Evolutionary conservation across 2,329 filamentous ascomycete species (phyloP).

Genomic region (Neopestalotiopsis sp.): DNA sequence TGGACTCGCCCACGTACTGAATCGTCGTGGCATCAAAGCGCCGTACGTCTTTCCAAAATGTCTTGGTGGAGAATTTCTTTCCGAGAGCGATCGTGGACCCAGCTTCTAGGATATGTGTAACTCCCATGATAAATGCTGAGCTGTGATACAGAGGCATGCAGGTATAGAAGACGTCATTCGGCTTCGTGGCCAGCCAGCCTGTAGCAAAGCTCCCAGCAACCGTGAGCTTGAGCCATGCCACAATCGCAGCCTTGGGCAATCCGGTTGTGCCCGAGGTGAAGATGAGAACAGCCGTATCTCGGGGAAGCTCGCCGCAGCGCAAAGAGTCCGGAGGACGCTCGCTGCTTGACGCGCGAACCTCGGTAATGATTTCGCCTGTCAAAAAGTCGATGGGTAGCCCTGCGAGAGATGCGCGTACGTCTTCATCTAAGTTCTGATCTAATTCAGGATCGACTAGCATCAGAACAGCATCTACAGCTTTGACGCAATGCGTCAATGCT

Average conservation of each 20-base stretch:
- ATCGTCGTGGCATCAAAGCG: constrained; percentile 74
- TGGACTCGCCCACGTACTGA: constrained; percentile 89
- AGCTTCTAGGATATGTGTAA: constrained; percentile 62
- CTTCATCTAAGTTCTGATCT: constrained; percentile 59
- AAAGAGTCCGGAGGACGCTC: constrained; percentile 63
- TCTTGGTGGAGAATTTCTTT: constrained; percentile 77
- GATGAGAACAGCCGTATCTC: constrained; percentile 75
- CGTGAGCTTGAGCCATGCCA: constrained; percentile 73
- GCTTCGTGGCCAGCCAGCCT: constrained; percentile 62
- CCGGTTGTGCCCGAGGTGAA: constrained; percentile 89
- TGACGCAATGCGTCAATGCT: constrained; percentile 76
- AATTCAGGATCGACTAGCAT: constrained; percentile 72
- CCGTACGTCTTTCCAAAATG: constrained; percentile 80
- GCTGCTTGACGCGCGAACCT: constrained; percentile 57
- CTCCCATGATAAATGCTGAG: constrained; percentile 74
- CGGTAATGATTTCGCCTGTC: constrained; percentile 59
- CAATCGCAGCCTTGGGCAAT: constrained; percentile 78
- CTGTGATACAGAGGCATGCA: constrained; percentile 92
- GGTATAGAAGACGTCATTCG: constrained; percentile 78
- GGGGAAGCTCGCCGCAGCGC: constrained; percentile 54
- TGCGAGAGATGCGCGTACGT: constrained; percentile 57
- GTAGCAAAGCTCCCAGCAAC: constrained; percentile 58
- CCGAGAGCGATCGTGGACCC: constrained; percentile 75
- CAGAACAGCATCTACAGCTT: constrained; percentile 68
- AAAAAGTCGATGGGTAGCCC: constrained; percentile 67